These are phyloP conservation scores for Ceratobasidium sp. DNA, from an alignment of 1,284 basidiomycete species.

Conservation along the genomic window DNA sequence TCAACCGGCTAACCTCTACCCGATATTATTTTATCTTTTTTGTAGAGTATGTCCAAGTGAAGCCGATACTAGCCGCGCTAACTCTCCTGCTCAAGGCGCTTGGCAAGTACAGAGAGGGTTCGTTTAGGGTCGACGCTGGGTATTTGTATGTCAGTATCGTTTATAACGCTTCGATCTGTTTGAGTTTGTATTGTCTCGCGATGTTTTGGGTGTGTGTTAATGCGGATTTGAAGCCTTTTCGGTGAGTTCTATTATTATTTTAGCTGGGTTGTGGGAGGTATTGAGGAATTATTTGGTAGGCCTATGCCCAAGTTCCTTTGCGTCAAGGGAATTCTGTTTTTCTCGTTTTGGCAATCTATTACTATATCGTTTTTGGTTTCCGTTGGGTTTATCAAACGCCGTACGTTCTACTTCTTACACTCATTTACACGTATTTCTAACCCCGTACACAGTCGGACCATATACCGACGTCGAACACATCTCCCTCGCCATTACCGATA, in stretches of 20 bases:
- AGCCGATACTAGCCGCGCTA: constrained; percentile 88
- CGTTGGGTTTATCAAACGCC: constrained; percentile 77
- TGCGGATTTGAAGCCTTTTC: constrained; percentile 88
- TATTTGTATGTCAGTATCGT: constrained; percentile 93
- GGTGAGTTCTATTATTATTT: constrained; percentile 72
- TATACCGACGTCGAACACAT: constrained; percentile 94
- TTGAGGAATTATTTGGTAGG: constrained; percentile 57
- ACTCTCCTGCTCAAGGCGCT: constrained; percentile 90
- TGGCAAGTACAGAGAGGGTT: constrained; percentile 92
- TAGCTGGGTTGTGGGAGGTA: too few species aligned
- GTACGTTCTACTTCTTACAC: constrained; percentile 51
- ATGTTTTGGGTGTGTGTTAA: constrained; percentile 95
- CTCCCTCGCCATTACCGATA: constrained; percentile 90
- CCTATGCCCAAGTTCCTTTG: constrained; percentile 96
- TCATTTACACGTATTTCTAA: background rate
- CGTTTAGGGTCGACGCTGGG: constrained; percentile 85
- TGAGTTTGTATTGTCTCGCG: constrained; percentile 88
- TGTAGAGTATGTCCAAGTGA: constrained; percentile 96
- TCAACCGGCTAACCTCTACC: background rate
- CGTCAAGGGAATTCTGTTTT: constrained; percentile 97
- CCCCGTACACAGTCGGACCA: constrained; percentile 71
- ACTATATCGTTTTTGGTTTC: constrained; percentile 91
- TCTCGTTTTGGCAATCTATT: constrained; percentile 97
- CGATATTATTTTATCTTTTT: background rate
- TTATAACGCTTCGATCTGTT: constrained; percentile 68